Evolutionary conservation across 2,329 filamentous ascomycete species (phyloP), one percentile per base, ranked within the genome.

Genomic region (Aspergillus caelatus): DNA sequence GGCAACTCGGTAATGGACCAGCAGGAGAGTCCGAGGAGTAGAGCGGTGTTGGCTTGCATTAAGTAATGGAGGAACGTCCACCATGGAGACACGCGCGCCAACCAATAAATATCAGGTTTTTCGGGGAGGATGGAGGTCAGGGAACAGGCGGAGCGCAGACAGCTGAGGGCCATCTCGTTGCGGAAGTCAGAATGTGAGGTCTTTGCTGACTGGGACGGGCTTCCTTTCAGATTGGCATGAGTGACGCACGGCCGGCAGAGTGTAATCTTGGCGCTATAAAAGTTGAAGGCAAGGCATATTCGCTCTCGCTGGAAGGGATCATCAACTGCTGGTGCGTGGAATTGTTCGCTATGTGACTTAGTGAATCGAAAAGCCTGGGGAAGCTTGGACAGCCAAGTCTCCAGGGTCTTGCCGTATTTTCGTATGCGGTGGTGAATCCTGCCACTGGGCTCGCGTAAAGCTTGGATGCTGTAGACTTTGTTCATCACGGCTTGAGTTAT

Each of bases 1-100:
- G 39, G 5, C 14, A 9, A 10, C 39, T 23, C 30, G 1, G 68
- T 28, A 7, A 62, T 19, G 1, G 52, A 63, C 23, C 64, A 68
- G 43, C 66, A 70, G 0, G 74, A 72, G 1, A 82, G 63, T n/a
- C 76, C 75, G 4, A 81, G 72, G 19, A 82, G 71, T 16, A 81
- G 67, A 9, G 80, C 75, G 0, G 75, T 78, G 0, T 74, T 77
- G 1, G 79, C 77, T 64, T 82, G 80, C 71, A 82, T 80, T 2
- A 81, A 63, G 63, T 74, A 78, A 64, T 81, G 79, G 0, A 82
- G 69, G n/a, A 79, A 71, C 59, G 69, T 73, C 78, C 79, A 82
- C 79, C 78, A 81, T 11, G 79, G 78, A 0, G 78, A 71, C 2
- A 74, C 61, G 21, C 71, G 71, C 14, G 72, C 71, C 2, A 82